Conservation (phyloP, 495 filamentous ascomycete genomes). For the Neurospora discreta region DNA sequence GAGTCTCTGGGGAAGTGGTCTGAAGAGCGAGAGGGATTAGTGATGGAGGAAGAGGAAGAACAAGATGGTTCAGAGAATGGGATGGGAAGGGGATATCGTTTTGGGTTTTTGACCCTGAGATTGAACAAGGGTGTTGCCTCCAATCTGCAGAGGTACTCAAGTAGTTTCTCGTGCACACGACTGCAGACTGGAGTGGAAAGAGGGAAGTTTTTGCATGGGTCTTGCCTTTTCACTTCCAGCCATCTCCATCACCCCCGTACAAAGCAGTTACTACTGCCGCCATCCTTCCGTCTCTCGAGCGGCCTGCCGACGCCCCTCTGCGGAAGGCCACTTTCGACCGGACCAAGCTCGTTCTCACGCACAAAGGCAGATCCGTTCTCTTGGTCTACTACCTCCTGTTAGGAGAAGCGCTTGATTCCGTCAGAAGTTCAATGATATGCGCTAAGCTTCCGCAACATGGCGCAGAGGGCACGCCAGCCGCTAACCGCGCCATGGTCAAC, state of each 20-base stretch:
- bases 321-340: not conserved
- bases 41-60: too few relatives aligned
- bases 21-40: constrained; percentile 49
- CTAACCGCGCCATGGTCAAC: not conserved
- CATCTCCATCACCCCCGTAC: not conserved
- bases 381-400: not conserved
- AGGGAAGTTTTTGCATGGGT: not conserved
- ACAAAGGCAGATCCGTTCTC: not conserved
- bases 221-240: not conserved
- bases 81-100: too few relatives aligned
- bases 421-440: not conserved
- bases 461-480: not conserved
- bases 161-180: not conserved
- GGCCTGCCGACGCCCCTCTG: not conserved
- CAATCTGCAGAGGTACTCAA: too few relatives aligned
- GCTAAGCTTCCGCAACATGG: not conserved
- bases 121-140: too few relatives aligned
- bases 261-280: not conserved
- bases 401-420: accelerated
- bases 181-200: not conserved
- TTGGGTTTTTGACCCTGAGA: too few relatives aligned
- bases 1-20: not conserved
- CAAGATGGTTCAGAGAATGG: too few relatives aligned
- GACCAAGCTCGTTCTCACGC: not conserved
- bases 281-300: not conserved